Evolutionary conservation across 306 rosid species (phyloP), one percentile per base, ranked within the genome.

Genomic region (Lagenaria siceraria): DNA sequence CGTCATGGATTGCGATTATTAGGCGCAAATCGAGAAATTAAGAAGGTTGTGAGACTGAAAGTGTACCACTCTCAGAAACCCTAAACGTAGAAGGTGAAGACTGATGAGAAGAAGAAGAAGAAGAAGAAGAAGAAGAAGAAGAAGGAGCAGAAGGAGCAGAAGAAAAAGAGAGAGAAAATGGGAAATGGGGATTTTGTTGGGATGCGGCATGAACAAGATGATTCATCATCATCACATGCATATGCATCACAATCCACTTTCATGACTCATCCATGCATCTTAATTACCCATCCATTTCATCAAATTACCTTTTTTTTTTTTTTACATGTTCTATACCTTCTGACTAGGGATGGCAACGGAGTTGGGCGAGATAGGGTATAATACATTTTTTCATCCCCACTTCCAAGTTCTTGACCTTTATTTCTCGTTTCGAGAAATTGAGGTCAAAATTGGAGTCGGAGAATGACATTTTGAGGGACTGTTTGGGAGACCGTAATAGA

Each of bases 171-270:
- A 52, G 68, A 48, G 78, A 24, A 68, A 35, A 27, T 66, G 42
- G 78, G 66, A 42, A 62, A 66, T 24, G 65, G 6, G 10, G 66
- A 43, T 80, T 62, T 79, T 84, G 82, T 75, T 76, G 79, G 81
- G 74, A 83, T 62, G 81, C 83, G 80, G 80, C 75, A 83, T 81
- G 86, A 87, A 80, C 80, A 61, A 63, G 81, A 77, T 80, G 84
- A 79, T 78, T 29, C 78, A 58, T 29, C 78, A 35, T 22, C 79
- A 80, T 80, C 78, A 76, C 43, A 62, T 62, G 69, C 68, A 43
- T 81, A 76, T 62, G 59, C 82, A 79, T 76, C 77, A 52, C 53
- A 73, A 74, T 80, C 80, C 74, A 54, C 79, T 68, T 43, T 40
- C 83, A 79, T 76, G 61, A 53, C 55, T 22, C 74, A 80, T 76